Conservation (phyloP, 106 monocot genomes). For the Phalaenopsis equestris region DNA sequence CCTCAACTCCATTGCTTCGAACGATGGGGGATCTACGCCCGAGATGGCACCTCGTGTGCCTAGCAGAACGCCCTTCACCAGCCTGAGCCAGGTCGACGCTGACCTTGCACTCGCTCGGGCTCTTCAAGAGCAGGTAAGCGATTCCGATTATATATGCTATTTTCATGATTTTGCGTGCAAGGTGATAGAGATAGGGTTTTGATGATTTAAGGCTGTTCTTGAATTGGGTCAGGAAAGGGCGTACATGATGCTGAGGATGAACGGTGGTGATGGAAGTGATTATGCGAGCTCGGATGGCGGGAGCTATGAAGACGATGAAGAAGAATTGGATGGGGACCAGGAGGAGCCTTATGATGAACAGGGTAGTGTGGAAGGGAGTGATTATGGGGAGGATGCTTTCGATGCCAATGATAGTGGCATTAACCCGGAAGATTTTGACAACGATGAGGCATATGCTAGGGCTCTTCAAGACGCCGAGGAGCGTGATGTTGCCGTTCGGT, state of each 20-base stretch:
- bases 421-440: slow-evolving; percentile 57
- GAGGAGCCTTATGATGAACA: slow-evolving; percentile 13
- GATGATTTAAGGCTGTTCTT: not conserved
- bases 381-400: slow-evolving; percentile 78
- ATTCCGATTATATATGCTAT: not conserved
- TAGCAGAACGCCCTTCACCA: slow-evolving; percentile 69
- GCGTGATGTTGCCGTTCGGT: slow-evolving; percentile 49
- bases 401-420: slow-evolving; percentile 45
- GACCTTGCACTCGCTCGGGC: slow-evolving; percentile 88
- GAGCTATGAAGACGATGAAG: slow-evolving; percentile 42
- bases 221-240: slow-evolving; percentile 69
- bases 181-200: slow-evolving; percentile 4
- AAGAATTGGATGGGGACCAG: slow-evolving; percentile 21
- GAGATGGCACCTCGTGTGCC: slow-evolving; percentile 10
- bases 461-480: slow-evolving; percentile 87
- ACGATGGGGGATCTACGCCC: not conserved
- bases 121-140: slow-evolving; percentile 80
- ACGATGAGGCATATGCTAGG: slow-evolving; percentile 81
- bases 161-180: not conserved
- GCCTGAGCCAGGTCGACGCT: slow-evolving; percentile 87
- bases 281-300: slow-evolving; percentile 36
- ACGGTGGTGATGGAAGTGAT: slow-evolving; percentile 28
- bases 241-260: slow-evolving; percentile 87
- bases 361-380: slow-evolving; percentile 38
- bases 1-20: not conserved